phyloP scores from a whole-genome alignment of 306 rosid species.

The Chamaecrista fasciculata region DNA sequence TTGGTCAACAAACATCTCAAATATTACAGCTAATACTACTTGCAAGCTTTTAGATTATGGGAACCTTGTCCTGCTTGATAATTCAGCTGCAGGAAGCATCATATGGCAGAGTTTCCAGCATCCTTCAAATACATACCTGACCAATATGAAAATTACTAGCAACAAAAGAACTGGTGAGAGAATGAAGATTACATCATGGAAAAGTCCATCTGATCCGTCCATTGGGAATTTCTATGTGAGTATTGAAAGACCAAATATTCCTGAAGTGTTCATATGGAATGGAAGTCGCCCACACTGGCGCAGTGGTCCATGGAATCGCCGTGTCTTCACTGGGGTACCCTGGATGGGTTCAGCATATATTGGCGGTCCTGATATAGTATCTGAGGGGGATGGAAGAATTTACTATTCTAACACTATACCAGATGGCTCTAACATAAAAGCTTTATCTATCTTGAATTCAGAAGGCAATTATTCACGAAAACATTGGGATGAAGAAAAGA shows the following conservation, averaged over 20 bases:
- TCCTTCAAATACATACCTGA: not conserved
- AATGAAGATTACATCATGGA: not conserved
- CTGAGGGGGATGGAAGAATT: slow-evolving; percentile 10
- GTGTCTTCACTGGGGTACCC: slow-evolving; percentile 26
- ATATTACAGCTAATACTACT: not conserved
- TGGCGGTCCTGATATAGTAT: not conserved
- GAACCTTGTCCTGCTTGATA: not conserved
- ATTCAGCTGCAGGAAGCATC: not conserved
- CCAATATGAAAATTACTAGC: not conserved
- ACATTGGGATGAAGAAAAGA: not conserved
- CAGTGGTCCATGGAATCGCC: slow-evolving; percentile 38
- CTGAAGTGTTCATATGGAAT: slow-evolving; percentile 28
- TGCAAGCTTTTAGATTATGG: not conserved
- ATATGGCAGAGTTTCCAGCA: not conserved
- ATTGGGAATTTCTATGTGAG: not conserved
- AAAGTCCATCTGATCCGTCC: slow-evolving; percentile 12
- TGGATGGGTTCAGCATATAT: not conserved
- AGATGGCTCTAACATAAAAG: not conserved
- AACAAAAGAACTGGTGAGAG: slow-evolving; percentile 8
- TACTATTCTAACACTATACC: not conserved
- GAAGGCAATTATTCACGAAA: not conserved
- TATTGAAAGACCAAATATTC: not conserved
- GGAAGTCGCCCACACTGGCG: slow-evolving; percentile 27
- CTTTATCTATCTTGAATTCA: not conserved
- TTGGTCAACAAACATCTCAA: too few species aligned